Base-by-base conservation (phyloP, 2,329 filamentous ascomycete species). In the Fusarium robinianum region DNA sequence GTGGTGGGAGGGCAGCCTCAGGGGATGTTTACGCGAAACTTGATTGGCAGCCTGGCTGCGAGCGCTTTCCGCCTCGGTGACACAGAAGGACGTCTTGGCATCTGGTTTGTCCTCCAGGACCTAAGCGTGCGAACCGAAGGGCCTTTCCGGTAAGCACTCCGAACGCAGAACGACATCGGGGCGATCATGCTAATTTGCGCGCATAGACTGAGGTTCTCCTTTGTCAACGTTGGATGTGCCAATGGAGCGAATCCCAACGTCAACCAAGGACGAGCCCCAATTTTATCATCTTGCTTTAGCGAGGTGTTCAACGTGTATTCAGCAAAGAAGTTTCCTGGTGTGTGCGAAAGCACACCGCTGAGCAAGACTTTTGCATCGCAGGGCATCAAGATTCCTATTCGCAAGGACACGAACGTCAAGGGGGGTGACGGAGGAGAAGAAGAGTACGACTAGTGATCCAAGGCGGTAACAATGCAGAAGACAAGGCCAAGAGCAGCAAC, bases 21-120 rank as follows among this genome's bases (percentile, higher is more conserved):
- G 24, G 89, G 88, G 42, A 95, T 95, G 89, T 96, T 92, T 64
- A 96, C 91, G 0, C 78, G 92, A 38, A 99, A 97, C 63, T 79
- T 99, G 8, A 97, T 99, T 53, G 94, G 94, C 2, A 95, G 88
- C 66, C 75, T 96, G 37, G 85, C 89, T 5, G 90, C 91, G 21
- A 96, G 91, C 62, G 92, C 92, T 2, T 92, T 91, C 63, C 83
- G 86, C 21, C 77, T 97, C 39, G 84, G 81, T 3, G 91, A 97
- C 57, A 81, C 84, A 1, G 75, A 87, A 11, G 85, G 89, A 54
- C 88, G 89, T 65, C 83, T 88, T 36, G 92, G 92, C 2, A 90
- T 96, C 53, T 99, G 92, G 92, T 99, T 99, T 62, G 88, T 99
- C 31, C 75, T 97, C 39, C 92, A 96, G 67, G 94, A 99, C 70